Conservation (phyloP, 208 protist genomes). For the Acanthamoeba comandoni region DNA sequence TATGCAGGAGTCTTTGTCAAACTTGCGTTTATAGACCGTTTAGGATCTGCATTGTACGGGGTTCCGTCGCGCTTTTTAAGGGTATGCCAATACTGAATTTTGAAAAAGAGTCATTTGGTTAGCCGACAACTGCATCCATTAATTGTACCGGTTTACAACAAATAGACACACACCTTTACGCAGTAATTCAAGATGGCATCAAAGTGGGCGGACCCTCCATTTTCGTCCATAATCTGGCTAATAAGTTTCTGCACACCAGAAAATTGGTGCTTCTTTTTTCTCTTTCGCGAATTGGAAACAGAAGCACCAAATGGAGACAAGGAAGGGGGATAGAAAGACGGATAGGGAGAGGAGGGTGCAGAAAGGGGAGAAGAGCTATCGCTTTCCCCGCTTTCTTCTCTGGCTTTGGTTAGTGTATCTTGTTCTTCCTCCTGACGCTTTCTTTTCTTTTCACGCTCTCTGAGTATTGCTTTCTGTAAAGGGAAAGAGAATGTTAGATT, state of each 20-base stretch:
- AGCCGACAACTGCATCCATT: not conserved
- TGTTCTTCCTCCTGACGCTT: no score
- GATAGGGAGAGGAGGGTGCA: not conserved
- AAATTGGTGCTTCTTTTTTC: slow-evolving; percentile 65
- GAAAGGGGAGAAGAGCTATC: not conserved
- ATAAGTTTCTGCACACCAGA: slow-evolving; percentile 61
- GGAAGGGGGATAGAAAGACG: not conserved
- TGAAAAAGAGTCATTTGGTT: not conserved
- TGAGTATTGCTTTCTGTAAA: no score
- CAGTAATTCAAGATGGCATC: slow-evolving; percentile 48
- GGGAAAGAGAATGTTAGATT: no score
- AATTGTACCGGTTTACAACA: no score
- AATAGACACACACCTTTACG: not conserved
- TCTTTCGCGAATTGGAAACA: slow-evolving; percentile 15
- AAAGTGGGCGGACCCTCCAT: slow-evolving; percentile 58
- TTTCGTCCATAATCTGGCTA: slow-evolving; percentile 20
- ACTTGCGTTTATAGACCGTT: slow-evolving; percentile 59
- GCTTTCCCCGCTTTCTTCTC: no score
- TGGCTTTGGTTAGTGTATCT: no score
- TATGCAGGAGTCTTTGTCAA: slow-evolving; percentile 29
- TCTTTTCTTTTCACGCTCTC: no score
- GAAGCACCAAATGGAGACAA: slow-evolving; percentile 1
- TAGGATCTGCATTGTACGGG: slow-evolving; percentile 68
- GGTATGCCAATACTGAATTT: slow-evolving; percentile 52
- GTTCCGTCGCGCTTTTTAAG: slow-evolving; percentile 46